Evolutionary conservation across 129 eudicot species (phyloP).

Genomic region (Flaveria ramosissima): DNA sequence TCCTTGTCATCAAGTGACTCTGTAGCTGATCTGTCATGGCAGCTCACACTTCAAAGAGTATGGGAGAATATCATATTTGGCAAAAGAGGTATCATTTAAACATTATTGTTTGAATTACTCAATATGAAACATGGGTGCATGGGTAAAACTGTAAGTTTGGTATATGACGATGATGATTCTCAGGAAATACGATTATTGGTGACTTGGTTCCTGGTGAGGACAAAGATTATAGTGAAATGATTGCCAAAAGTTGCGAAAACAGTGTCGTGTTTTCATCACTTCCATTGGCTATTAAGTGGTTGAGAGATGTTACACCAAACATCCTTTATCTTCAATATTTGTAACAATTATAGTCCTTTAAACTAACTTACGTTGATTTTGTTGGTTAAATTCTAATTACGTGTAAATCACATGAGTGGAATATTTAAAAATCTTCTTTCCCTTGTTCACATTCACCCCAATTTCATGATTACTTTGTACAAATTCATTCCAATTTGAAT

Average conservation of each 20-base stretch:
- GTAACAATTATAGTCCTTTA: too few species aligned
- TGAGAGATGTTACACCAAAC: slow-evolving; percentile 45
- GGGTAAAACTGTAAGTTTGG: slow-evolving; percentile 13
- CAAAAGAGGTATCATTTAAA: slow-evolving; percentile 57
- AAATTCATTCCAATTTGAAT: too few species aligned
- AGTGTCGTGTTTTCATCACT: slow-evolving; percentile 88
- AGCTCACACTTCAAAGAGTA: slow-evolving; percentile 78
- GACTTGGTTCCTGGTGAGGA: slow-evolving; percentile 52
- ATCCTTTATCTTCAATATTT: too few species aligned
- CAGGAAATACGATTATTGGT: slow-evolving; percentile 46
- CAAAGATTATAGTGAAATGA: slow-evolving; percentile 40
- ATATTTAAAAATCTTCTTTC: too few species aligned
- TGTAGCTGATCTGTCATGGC: slow-evolving; percentile 83
- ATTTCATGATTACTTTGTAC: too few species aligned
- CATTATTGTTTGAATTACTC: neutral
- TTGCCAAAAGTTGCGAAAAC: slow-evolving; percentile 50
- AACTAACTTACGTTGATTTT: too few species aligned
- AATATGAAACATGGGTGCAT: neutral
- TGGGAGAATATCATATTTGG: slow-evolving; percentile 63
- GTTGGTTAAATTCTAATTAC: too few species aligned
- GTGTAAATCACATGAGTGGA: too few species aligned
- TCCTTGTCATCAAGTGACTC: slow-evolving; percentile 49
- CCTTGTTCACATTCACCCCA: too few species aligned
- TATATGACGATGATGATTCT: slow-evolving; percentile 21
- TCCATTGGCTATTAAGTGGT: slow-evolving; percentile 94